Percentiles rank a stretch among this genome's conserved stretches.
Conservation (phyloP, 164 flowering plant genomes). For the Nymphaea colorata region DNA sequence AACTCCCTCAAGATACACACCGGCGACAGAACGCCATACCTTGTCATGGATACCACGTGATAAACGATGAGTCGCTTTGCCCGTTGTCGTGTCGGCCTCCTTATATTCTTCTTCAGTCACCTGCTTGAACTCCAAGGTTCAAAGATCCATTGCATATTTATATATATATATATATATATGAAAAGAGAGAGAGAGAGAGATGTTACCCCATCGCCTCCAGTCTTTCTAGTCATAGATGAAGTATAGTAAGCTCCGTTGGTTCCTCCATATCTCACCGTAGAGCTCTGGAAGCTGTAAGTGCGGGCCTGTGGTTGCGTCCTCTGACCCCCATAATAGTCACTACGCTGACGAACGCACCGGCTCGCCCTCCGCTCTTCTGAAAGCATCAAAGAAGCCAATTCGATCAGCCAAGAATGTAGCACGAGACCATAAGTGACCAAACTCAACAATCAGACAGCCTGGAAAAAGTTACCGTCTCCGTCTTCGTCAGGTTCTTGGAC, state of each 20-base stretch:
- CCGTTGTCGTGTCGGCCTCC: conserved; percentile 70
- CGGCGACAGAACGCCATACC: conserved; percentile 21
- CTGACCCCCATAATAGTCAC: conserved; percentile 14
- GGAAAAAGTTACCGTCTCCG: conserved; percentile 27
- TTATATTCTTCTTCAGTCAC: conserved; percentile 61
- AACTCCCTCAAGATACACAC: too few relatives aligned
- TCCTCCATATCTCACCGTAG: conserved; percentile 79
- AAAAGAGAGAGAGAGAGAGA: conserved; percentile 4
- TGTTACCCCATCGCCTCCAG: conserved; percentile 81
- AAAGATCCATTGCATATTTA: conserved; percentile 1
- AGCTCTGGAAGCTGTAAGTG: conserved; percentile 53
- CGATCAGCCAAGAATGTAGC: background rate
- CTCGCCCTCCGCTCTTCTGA: conserved; percentile 18
- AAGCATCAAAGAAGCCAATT: conserved; percentile 1
- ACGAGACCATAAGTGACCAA: background rate
- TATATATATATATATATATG: background rate
- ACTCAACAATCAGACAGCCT: background rate
- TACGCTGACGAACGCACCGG: conserved; percentile 12
- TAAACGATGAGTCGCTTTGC: conserved; percentile 66
- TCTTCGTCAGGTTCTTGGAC: conserved; percentile 71
- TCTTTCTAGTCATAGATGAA: conserved; percentile 58
- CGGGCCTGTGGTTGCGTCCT: conserved; percentile 18
- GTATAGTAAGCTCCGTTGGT: conserved; percentile 76
- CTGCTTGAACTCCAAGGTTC: conserved; percentile 19
- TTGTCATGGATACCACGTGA: conserved; percentile 70